These are phyloP conservation scores for Anthracocystis setariae DNA, from an alignment of 1,284 basidiomycete species.

Conservation along the genomic window DNA sequence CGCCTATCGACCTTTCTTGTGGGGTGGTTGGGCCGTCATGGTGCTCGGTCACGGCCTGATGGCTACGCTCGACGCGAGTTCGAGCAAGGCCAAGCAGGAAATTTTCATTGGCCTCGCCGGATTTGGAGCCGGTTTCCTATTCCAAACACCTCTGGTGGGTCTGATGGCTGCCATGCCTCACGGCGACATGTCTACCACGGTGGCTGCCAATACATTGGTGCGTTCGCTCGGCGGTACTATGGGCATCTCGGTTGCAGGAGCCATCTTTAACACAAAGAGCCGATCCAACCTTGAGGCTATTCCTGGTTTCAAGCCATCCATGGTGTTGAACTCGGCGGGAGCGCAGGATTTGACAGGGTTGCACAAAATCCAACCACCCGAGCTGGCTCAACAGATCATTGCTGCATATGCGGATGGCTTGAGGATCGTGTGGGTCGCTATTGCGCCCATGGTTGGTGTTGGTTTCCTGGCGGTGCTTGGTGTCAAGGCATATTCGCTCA, in stretches of 20 bases:
- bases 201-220: constrained; percentile 47
- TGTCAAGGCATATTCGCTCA: constrained; percentile 53
- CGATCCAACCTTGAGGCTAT: constrained; percentile 22
- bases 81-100: constrained; percentile 39
- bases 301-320: constrained; percentile 19
- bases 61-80: constrained; percentile 42
- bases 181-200: constrained; percentile 48
- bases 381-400: constrained; percentile 71
- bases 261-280: constrained; percentile 55
- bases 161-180: constrained; percentile 59
- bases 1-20: constrained; percentile 76
- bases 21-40: constrained; percentile 68
- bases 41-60: constrained; percentile 51
- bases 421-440: constrained; percentile 77
- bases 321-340: constrained; percentile 24
- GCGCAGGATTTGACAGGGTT: constrained; percentile 45
- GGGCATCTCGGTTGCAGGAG: constrained; percentile 55
- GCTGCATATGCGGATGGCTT: constrained; percentile 78
- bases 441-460: constrained; percentile 64
- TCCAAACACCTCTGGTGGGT: constrained; percentile 60
- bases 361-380: constrained; percentile 60
- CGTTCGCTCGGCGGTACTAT: constrained; percentile 54
- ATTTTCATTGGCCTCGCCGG: constrained; percentile 51
- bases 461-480: constrained; percentile 55
- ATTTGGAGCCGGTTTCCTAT: constrained; percentile 56